Evolutionary conservation across 257 asterid species (phyloP).

Genomic region (Ajuga chamaepitys): DNA sequence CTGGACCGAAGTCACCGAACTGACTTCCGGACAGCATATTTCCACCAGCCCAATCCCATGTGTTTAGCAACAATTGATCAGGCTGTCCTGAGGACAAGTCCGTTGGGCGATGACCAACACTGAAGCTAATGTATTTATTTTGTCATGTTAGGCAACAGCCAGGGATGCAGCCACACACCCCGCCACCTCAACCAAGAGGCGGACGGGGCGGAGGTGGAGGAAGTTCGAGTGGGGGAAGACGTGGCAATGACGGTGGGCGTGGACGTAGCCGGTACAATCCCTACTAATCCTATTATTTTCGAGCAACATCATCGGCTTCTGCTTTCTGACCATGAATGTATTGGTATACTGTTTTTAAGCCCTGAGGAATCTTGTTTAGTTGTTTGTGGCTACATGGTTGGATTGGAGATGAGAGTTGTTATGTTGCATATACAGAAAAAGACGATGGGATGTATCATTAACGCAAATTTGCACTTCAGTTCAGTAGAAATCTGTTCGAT

Average conservation of each 20-base stretch:
- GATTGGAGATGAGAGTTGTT: not conserved
- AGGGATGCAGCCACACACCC: slow-evolving; percentile 52
- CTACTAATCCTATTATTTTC: slow-evolving; percentile 20
- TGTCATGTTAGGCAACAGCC: slow-evolving; percentile 74
- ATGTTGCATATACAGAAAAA: not conserved
- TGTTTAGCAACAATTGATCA: too few relatives aligned
- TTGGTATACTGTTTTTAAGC: not conserved
- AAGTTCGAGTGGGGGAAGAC: slow-evolving; percentile 42
- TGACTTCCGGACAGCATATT: too few relatives aligned
- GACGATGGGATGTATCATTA: not conserved
- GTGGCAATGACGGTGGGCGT: slow-evolving; percentile 33
- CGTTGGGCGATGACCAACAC: too few relatives aligned
- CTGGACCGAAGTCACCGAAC: too few relatives aligned
- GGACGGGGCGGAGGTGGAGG: slow-evolving; percentile 57
- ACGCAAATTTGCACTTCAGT: not conserved
- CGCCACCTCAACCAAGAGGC: slow-evolving; percentile 60
- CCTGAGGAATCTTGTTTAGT: not conserved
- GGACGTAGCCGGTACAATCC: slow-evolving; percentile 83
- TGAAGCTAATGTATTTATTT: not conserved
- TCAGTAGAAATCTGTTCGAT: not conserved
- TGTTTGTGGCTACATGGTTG: not conserved
- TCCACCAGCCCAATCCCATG: too few relatives aligned
- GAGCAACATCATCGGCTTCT: not conserved
- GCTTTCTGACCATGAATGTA: not conserved
- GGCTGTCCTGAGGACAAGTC: too few relatives aligned